Evolutionary conservation across 2,329 filamentous ascomycete species (phyloP).

Genomic region (Volutella citrinella): DNA sequence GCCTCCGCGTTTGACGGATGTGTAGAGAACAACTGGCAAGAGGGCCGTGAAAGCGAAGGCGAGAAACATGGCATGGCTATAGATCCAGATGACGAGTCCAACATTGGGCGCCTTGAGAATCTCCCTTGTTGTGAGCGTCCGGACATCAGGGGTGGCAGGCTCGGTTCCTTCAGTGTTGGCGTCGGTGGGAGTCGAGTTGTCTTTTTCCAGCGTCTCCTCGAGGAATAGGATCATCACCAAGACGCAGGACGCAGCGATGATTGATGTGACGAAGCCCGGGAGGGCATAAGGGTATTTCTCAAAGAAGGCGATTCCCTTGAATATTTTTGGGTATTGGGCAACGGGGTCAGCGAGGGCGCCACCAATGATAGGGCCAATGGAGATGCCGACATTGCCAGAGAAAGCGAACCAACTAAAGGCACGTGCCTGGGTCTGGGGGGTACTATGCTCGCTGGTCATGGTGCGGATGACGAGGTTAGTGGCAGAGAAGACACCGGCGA

Average conservation of each 20-base stretch:
- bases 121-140: constrained; percentile 22
- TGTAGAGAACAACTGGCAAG: constrained; percentile 67
- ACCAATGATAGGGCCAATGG: constrained; percentile 68
- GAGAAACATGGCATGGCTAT: constrained; percentile 64
- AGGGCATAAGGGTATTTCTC: constrained; percentile 50
- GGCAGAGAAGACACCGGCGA: constrained; percentile 72
- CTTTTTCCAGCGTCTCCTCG: constrained; percentile 55
- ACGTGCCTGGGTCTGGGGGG: constrained; percentile 64
- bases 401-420: constrained; percentile 79
- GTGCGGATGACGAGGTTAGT: constrained; percentile 72
- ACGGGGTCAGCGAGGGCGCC: constrained; percentile 68
- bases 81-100: constrained; percentile 61
- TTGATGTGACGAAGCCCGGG: constrained; percentile 51
- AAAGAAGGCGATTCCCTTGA: constrained; percentile 46
- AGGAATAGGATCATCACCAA: constrained; percentile 53
- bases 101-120: constrained; percentile 65
- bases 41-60: constrained; percentile 71
- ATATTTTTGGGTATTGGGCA: constrained; percentile 55
- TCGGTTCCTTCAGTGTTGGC: constrained; percentile 2
- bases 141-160: constrained; percentile 7
- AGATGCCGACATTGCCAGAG: constrained; percentile 69
- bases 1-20: constrained; percentile 59
- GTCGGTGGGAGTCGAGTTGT: constrained; percentile 5
- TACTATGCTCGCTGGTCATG: constrained; percentile 74
- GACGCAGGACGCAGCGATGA: constrained; percentile 55